Conservation (phyloP, 495 filamentous ascomycete species). For the Cenococcum geophilum region DNA sequence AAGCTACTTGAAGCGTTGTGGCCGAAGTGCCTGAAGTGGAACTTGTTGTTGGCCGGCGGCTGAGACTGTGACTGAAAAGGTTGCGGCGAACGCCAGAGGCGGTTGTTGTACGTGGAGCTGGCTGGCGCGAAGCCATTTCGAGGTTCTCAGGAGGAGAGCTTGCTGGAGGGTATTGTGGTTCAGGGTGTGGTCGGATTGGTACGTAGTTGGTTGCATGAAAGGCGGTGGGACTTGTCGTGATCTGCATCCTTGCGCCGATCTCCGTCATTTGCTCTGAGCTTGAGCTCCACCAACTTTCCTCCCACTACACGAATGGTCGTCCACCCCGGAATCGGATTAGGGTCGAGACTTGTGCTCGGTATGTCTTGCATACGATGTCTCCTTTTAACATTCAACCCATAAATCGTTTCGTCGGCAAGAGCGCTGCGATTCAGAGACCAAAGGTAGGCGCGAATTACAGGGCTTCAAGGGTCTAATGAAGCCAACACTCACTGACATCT, state of each 20-base stretch:
- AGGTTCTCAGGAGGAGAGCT: neutral
- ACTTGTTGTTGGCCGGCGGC: conserved; percentile 56
- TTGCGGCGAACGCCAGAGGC: conserved; percentile 56
- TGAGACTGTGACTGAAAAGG: conserved; percentile 66
- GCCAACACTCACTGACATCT: neutral
- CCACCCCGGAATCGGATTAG: neutral
- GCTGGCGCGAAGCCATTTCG: conserved; percentile 28
- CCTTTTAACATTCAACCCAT: conserved; percentile 59
- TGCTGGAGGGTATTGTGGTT: neutral
- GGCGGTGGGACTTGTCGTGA: neutral
- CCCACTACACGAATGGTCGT: neutral
- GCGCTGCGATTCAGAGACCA: conserved; percentile 20
- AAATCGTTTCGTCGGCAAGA: conserved; percentile 56
- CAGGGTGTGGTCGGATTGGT: neutral
- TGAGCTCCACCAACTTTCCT: conserved; percentile 1
- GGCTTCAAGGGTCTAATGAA: neutral
- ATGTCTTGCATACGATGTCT: conserved; percentile 3
- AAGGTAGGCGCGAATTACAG: neutral
- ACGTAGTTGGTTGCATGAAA: neutral
- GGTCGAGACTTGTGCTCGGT: neutral
- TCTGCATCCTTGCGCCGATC: conserved; percentile 4
- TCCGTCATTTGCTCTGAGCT: neutral
- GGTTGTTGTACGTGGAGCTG: conserved; percentile 17
- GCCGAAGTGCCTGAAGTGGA: conserved; percentile 33
- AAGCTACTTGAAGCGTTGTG: conserved; percentile 35